Evolutionary conservation across 345 rosid genomes (phyloP).

Genomic region (Murraya paniculata): DNA sequence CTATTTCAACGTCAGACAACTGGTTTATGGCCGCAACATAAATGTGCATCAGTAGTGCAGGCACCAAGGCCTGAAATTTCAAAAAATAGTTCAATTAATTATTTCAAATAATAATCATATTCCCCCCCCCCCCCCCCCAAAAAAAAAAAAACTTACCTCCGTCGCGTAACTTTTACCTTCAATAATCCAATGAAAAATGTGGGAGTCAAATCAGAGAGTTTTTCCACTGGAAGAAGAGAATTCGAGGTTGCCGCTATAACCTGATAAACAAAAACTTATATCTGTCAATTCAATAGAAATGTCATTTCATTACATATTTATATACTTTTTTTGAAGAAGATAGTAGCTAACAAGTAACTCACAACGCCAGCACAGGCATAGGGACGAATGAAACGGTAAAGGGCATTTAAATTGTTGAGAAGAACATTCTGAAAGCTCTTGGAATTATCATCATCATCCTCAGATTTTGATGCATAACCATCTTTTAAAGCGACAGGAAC

Average conservation of each 20-base stretch:
- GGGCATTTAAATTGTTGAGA: neutral
- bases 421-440: neutral
- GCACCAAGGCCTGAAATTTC: slow-evolving; percentile 25
- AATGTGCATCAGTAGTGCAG: slow-evolving; percentile 27
- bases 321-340: neutral
- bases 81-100: neutral
- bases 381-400: slow-evolving; percentile 29
- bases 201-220: slow-evolving; percentile 22
- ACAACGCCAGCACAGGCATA: slow-evolving; percentile 34
- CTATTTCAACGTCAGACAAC: slow-evolving; percentile 29
- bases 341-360: neutral
- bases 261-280: neutral
- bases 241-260: slow-evolving; percentile 27
- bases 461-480: neutral
- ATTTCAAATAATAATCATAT: neutral
- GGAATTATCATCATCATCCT: neutral
- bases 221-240: slow-evolving; percentile 29
- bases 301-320: neutral
- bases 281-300: neutral
- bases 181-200: slow-evolving; percentile 22
- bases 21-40: slow-evolving; percentile 34
- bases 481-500: neutral
- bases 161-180: slow-evolving; percentile 11
- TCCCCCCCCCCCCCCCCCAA: no score
- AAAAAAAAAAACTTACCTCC: no score